Base-by-base conservation (phyloP, 352 stramenopile species). In the Albugo candida region DNA sequence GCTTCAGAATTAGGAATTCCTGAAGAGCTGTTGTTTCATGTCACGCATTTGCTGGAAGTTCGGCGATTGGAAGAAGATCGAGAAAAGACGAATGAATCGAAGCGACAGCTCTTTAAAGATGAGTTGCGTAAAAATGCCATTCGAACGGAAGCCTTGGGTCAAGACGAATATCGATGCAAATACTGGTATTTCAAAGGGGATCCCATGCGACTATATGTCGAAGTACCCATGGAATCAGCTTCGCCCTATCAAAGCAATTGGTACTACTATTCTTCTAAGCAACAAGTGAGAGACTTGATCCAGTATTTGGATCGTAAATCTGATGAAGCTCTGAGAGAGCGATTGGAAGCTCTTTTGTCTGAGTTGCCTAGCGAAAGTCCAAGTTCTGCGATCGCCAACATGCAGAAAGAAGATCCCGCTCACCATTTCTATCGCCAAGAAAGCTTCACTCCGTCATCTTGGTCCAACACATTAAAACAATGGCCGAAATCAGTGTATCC, bases 141-240 rank as follows among this genome's bases (percentile, higher is more conserved):
- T 14, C 79, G 79, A 14, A 81, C 76, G 0, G 74, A 92, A 42
- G 54, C 73, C 0, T 54, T 92, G 1, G 79, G 79, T 3, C 66
- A 72, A 14, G 79, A 92, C 35, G 63, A 67, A 20, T 50, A 69
- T 27, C 59, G 74, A 4, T 34, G 60, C 0, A 57, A 65, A 13
- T 89, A 89, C 52, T 92, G 79, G 79, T 55, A 81, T 12, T 65
- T 92, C 31, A 67, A 61, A 39, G 76, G 70, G 21, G 79, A 92
- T 38, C 51, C 61, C 11, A 55, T 61, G 35, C 63, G 71, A 21
- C 45, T 92, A 12, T 89, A 87, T 27, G 59, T 92, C 8, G 70
- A 92, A 55, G 38, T 24, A 43, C 38, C 38, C 3, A 43, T 3
- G 3, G 38, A 43, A 24, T 19, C 20, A 24, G 8, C 8, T 24